These are phyloP conservation scores for Onygena corvina DNA, from an alignment of 2,329 filamentous ascomycete species.

Conservation along the genomic window DNA sequence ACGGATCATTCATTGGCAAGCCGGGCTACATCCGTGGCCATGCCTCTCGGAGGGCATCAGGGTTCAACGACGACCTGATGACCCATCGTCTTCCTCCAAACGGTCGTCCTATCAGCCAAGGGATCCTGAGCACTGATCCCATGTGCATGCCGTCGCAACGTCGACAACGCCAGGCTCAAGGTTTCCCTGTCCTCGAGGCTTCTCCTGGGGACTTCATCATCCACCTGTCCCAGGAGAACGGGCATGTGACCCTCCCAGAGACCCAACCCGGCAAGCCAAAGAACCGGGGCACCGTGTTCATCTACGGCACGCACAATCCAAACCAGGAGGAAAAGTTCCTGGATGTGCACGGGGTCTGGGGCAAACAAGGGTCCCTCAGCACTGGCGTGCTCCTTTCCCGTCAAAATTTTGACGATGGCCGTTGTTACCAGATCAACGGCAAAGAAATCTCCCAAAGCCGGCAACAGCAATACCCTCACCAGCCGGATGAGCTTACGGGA, in stretches of 20 bases:
- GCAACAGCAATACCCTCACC: conserved; percentile 42
- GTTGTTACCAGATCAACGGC: conserved; percentile 71
- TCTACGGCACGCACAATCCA: conserved; percentile 58
- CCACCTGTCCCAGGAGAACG: conserved; percentile 61
- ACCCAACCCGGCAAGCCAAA: conserved; percentile 47
- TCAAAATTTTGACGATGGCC: conserved; percentile 77
- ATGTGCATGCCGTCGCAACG: conserved; percentile 56
- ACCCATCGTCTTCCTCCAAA: conserved; percentile 51
- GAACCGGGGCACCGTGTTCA: conserved; percentile 59
- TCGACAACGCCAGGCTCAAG: conserved; percentile 44
- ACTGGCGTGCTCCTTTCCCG: conserved; percentile 64
- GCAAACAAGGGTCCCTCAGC: conserved; percentile 60
- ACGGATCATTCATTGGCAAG: conserved; percentile 59
- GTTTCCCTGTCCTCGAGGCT: conserved; percentile 52
- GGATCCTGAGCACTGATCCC: conserved; percentile 39
- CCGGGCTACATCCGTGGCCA: conserved; percentile 67
- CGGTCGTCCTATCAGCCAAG: conserved; percentile 38
- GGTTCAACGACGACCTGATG: conserved; percentile 48
- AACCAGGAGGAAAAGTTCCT: conserved; percentile 47
- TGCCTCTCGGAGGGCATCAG: conserved; percentile 44
- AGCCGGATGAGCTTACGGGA: conserved; percentile 42
- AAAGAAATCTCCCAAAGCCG: conserved; percentile 48
- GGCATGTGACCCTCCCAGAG: conserved; percentile 54
- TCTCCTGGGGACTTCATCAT: conserved; percentile 52
- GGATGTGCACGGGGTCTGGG: conserved; percentile 66